Base-by-base conservation (phyloP, 495 filamentous ascomycete species). In the Aspergillus hancockii region DNA sequence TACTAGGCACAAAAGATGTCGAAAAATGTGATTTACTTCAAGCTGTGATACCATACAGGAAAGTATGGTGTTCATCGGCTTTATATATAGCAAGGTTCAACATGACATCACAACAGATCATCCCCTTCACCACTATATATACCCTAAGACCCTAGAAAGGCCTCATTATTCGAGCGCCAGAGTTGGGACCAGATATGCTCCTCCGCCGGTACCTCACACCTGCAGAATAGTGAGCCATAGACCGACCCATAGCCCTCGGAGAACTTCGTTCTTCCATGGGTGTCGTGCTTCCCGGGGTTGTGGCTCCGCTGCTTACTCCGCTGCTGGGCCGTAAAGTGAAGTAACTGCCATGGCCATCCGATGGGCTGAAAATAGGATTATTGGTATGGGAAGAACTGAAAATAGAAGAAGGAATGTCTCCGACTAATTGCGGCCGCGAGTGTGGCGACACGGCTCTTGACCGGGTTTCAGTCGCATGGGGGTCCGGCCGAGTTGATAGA, bases 191-290 rank as follows among this genome's bases (percentile, higher is more conserved):
- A 9, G 72, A 67, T 31, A 71, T 54, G 60, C 71, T 75, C 25
- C 67, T 59, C 28, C 71, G 61, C 8, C 69, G 71, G 61, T 69
- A 62, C 16, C 71, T 60, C 25, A 68, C 56, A 12, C 72, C 66
- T 4, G 65, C 62, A 19, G 66, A 59, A 60, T 73, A 74, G 60
- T 74, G 69, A 19, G 58, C 60, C 62, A 74, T 68, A 19, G 62
- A 54, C 6, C 65, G 54, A 25, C 58, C 57, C 19, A 59, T 45
- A 5, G 60, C 13, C 41, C 52, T 58, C 18, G 60, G 53, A 14
- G 63, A 51, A 55, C 64, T 64, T 0, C 65, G 61, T 23, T 73
- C 71, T 22, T 74, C 73, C n/a, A 60, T 54, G n/a, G 71, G 67
- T 2, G 58, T 51, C 36, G 59, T 49, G 18, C 34, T 40, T n/a